A percentile compares a stretch with the other conserved stretches of the same genome.
phyloP scores from a whole-genome alignment of 768 basidiomycete genomes.

The Auriscalpium vulgare region DNA sequence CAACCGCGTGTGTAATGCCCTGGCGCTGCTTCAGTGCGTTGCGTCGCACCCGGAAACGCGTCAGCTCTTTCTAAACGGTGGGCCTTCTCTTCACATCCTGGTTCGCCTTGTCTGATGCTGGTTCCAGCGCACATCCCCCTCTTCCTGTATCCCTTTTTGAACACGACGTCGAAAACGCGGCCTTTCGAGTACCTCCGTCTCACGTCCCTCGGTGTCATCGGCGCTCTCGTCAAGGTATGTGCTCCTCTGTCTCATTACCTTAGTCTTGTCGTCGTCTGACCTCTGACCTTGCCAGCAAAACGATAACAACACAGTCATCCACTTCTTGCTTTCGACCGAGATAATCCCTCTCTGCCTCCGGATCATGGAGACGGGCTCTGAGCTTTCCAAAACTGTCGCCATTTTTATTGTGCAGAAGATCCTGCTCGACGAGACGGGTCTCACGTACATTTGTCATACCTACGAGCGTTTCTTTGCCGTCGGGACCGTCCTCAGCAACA shows the following conservation, averaged over 20 bases:
- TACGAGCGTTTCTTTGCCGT: conserved; percentile 99
- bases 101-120: neutral
- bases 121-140: conserved; percentile 89
- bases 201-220: conserved; percentile 98
- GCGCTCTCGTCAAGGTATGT: conserved; percentile 89
- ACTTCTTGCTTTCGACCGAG: conserved; percentile 97
- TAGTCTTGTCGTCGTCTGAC: neutral
- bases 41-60: conserved; percentile 96
- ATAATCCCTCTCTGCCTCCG: conserved; percentile 98
- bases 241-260: neutral
- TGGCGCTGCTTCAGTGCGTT: conserved; percentile 95
- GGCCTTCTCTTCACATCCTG: conserved; percentile 15
- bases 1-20: conserved; percentile 97
- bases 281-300: conserved; percentile 64
- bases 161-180: conserved; percentile 98
- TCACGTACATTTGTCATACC: conserved; percentile 99
- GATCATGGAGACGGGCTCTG: conserved; percentile 99
- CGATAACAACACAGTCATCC: conserved; percentile 97
- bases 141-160: conserved; percentile 93
- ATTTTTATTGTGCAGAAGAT: conserved; percentile 99
- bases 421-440: conserved; percentile 91
- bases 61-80: conserved; percentile 90
- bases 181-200: conserved; percentile 99
- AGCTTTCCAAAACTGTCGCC: conserved; percentile 96
- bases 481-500: conserved; percentile 95